Evolutionary conservation across 768 basidiomycete genomes (phyloP), one percentile per base, ranked within the genome.

Genomic region (Suillus fuscotomentosus): DNA sequence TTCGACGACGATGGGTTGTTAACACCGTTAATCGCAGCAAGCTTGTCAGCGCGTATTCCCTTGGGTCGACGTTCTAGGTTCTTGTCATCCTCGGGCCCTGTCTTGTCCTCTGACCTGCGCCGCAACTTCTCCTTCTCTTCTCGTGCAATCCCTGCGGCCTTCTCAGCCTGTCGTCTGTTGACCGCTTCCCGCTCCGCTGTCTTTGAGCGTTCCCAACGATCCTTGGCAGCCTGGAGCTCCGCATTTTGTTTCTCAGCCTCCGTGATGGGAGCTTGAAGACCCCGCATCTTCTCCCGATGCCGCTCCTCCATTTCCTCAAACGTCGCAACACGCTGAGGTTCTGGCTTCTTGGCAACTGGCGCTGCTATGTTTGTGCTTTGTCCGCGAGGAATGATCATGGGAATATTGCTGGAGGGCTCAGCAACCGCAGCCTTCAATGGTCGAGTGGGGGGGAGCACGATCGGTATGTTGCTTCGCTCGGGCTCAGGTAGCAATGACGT

Each of bases 261-360:
- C n/a, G 91, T 95, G 39, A 97, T 77, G 5, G 95, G 95, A 45
- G 83, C 87, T 77, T 97, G 95, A 67, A 97, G 73, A 70, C 88
- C 87, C 41, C 83, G 84, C 80, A 97, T 84, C 77, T 93, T 92
- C 77, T 91, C 88, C 57, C 91, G 85, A 70, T 97, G 95, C 20
- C 94, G 82, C 68, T 94, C 92, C 55, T 86, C 88, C 39, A 97
- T 81, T 73, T 97, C 94, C 75, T 96, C 95, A 72, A 91, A 93
- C 2, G 94, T 94, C 64, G 87, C 85, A 34, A 88, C 84, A 17
- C 90, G 87, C 47, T 79, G 75, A 4, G 73, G 68, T 31, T 81
- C 78, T 3, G 86, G 80, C 27, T 79, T 78, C 68, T 86, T 85
- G 13, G 88, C 86, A 43, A 76, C 67, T 6, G 79, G 79, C 22